Base-by-base conservation (phyloP, 2,329 filamentous ascomycete species). In the Periconia digitata region DNA sequence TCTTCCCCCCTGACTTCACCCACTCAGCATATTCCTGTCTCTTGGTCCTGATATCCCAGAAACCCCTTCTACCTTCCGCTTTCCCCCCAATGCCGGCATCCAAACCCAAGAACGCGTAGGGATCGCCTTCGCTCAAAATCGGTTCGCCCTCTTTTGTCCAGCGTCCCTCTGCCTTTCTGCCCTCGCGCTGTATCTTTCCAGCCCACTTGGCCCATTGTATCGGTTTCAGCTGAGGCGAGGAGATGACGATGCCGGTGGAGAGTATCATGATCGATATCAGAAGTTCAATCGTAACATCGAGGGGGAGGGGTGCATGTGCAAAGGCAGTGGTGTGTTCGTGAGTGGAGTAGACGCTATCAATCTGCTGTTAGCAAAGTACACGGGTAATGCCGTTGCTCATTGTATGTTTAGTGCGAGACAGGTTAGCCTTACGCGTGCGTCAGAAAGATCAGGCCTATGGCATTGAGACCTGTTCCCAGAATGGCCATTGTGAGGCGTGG, bases 241-340 rank as follows among this genome's bases (percentile, higher is more conserved):
- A 85, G 0, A 90, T 72, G 1, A 96, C 90, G 22, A 97, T 83
- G 36, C 92, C 94, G 0, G 90, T 69, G 46, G 86, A 89, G n/a
- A 95, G 80, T n/a, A 92, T 68, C 20, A 95, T 71, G 5, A 94
- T 86, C 1, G 91, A 89, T 37, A 88, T 71, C 15, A 97, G 77
- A 1, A 92, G 91, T 74, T 99, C 94, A 59, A 95, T 80, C 32
- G 85, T 84, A 62, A 99, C 95, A 66, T 99, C 94, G 53, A 89
- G 74, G 0, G 94, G 92, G 1, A 97, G 80, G 13, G 63, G 62
- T 15, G 80, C 58, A 49, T 55, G 69, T 55, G 48, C 72, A 79
- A 85, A 83, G 42, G 95, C 82, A 18, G 85, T 79, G 6, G 90
- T 87, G 75, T 96, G 89, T 75, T 99, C 94, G 73, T 96, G 89